A percentile compares a stretch with the other conserved stretches of the same genome.
Evolutionary conservation across 2,329 filamentous ascomycete genomes (phyloP).

Genomic region (Rhynchosporium secalis): DNA sequence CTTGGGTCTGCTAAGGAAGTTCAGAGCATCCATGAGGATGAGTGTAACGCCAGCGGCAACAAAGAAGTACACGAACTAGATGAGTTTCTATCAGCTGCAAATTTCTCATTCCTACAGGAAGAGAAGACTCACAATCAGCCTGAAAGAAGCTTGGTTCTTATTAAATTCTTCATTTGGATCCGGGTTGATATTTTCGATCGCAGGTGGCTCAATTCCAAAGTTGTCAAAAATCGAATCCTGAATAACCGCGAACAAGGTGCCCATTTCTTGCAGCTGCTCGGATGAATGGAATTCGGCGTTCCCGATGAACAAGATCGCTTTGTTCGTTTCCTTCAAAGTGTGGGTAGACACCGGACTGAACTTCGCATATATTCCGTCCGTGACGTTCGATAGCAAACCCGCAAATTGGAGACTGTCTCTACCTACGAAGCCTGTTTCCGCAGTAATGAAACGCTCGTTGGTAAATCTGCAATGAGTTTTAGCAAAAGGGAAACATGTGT

Average conservation of each 20-base stretch:
- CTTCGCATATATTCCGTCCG: too few species aligned
- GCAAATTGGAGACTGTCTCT: too few species aligned
- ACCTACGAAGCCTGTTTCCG: too few species aligned
- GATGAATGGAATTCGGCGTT: too few species aligned
- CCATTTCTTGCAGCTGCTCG: too few species aligned
- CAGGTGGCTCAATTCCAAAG: constrained; percentile 21
- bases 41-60: constrained; percentile 28
- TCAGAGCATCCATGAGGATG: constrained; percentile 30
- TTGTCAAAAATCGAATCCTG: constrained; percentile 31
- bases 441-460: too few species aligned
- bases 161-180: constrained; percentile 26
- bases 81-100: neutral
- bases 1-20: constrained; percentile 20
- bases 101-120: neutral
- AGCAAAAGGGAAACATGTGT: too few species aligned
- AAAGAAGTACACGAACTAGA: constrained; percentile 34
- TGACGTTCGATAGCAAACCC: too few species aligned
- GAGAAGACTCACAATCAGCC: constrained; percentile 24
- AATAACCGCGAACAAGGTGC: constrained; percentile 18
- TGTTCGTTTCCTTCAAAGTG: too few species aligned
- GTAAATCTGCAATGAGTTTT: too few species aligned
- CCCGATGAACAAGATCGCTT: too few species aligned
- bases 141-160: constrained; percentile 25
- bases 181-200: neutral
- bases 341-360: too few species aligned